Conservation (phyloP, 2,329 filamentous ascomycete species). For the Botryotinia calthae region DNA sequence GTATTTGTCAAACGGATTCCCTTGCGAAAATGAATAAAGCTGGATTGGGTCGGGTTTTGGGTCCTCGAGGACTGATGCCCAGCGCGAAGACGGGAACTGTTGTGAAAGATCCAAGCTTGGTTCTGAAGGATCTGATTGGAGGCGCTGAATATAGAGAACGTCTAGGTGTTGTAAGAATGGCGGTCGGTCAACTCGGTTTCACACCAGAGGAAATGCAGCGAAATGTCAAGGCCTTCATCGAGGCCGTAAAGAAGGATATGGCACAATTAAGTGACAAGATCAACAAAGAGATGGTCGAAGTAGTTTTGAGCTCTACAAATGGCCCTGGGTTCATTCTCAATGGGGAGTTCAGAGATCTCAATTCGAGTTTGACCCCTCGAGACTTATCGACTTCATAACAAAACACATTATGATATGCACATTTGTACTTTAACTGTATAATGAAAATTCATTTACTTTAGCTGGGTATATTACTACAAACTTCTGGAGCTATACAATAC, state of each 20-base stretch:
- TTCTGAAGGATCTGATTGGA: constrained; percentile 78
- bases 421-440: constrained; percentile 42
- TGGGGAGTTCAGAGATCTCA: constrained; percentile 67
- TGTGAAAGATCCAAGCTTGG: constrained; percentile 71
- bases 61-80: constrained; percentile 91
- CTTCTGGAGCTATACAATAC: constrained; percentile 46
- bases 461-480: constrained; percentile 37
- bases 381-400: constrained; percentile 49
- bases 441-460: constrained; percentile 36
- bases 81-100: constrained; percentile 85
- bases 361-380: constrained; percentile 54
- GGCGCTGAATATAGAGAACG: constrained; percentile 85
- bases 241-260: constrained; percentile 75
- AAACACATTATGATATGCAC: constrained; percentile 21
- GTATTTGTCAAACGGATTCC: constrained; percentile 80
- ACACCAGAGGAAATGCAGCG: constrained; percentile 80
- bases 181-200: constrained; percentile 88
- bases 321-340: constrained; percentile 84
- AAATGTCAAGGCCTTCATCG: constrained; percentile 78
- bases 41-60: constrained; percentile 74
- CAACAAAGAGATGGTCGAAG: constrained; percentile 69
- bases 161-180: constrained; percentile 78
- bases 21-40: constrained; percentile 78
- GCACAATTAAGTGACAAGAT: constrained; percentile 60
- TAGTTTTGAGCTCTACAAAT: constrained; percentile 83